Base-by-base conservation (phyloP, 116 monocot species). In the Phalaenopsis hybrid region DNA sequence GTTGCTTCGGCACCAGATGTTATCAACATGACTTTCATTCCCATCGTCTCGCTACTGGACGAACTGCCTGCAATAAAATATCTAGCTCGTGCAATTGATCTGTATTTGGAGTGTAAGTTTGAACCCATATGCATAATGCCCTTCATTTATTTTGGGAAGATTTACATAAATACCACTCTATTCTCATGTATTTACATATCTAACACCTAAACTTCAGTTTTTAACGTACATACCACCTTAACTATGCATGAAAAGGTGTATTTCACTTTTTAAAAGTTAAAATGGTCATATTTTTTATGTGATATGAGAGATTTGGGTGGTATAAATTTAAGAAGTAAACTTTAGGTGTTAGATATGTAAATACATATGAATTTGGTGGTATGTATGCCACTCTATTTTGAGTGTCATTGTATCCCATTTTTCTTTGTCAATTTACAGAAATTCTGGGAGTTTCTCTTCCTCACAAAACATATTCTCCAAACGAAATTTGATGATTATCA, bases 1-100 rank as follows among this genome's bases (percentile, higher is more conserved):
- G 84, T 95, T 33, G 6, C 65, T 52, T 88, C 85, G 70, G 88
- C 95, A 49, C 95, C 95, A 69, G 95, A 95, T 89, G 92, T 92
- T 57, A 91, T 95, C 81, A 92, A 90, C 79, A 95, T 95, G 95
- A 92, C 92, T 28, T 95, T 95, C 83, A 17, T 89, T 68, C 88
- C 95, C 21, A 91, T 95, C 65, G 82, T 92, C 84, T 89, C 91
- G 78, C 89, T 95, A 88, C 79, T 95, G 51, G 81, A 91, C 33
- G 89, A 86, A 52, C 75, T 84, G 20, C 92, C 91, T 44, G 91
- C 91, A 81, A 85, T 79, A 46, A 85, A 85, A 49, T 76, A 92
- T 85, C 85, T 95, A 13, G 88, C 89, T 78, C 90, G 89, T 77
- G 95, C 95, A 65, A 80, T 95, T 80, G 89, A 91, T 84, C 87